Evolutionary conservation across 2,329 filamentous ascomycete genomes (phyloP).

Genomic region (Fusarium sambucinum): DNA sequence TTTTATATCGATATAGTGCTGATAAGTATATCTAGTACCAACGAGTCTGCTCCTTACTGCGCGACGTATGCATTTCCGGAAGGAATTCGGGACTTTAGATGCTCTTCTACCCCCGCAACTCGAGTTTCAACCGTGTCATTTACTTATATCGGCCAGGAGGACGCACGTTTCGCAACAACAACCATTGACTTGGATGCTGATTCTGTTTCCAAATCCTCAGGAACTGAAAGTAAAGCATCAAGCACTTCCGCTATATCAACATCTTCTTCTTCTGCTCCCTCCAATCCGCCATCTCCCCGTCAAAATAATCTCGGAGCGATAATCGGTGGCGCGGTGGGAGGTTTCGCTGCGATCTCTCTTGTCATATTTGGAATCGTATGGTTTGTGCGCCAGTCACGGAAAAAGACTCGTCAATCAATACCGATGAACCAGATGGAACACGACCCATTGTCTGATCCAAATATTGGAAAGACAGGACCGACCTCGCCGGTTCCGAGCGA

Average conservation of each 20-base stretch:
- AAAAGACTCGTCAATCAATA: background rate
- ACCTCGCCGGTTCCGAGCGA: background rate
- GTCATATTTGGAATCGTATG: background rate
- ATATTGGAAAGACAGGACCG: background rate
- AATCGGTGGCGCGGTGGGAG: background rate
- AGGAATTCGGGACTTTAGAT: constrained; percentile 8
- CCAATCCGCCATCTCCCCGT: background rate
- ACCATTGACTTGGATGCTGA: background rate
- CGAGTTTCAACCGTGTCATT: constrained; percentile 1
- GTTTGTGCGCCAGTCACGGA: background rate
- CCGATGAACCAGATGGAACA: background rate
- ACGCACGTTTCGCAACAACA: background rate
- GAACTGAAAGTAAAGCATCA: background rate
- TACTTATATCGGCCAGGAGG: constrained; percentile 6
- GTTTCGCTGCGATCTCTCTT: background rate
- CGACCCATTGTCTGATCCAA: background rate
- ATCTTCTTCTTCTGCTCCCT: background rate
- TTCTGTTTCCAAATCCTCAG: background rate
- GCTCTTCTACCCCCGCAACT: background rate
- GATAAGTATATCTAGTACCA: background rate
- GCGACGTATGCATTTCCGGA: constrained; percentile 7
- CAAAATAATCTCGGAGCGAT: constrained; percentile 2
- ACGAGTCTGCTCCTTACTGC: constrained; percentile 10
- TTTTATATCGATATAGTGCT: fast-evolving
- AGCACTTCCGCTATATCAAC: background rate